Base-by-base conservation (phyloP, 192 early-diverging fungal genomes). In the Coemansia sp. region DNA sequence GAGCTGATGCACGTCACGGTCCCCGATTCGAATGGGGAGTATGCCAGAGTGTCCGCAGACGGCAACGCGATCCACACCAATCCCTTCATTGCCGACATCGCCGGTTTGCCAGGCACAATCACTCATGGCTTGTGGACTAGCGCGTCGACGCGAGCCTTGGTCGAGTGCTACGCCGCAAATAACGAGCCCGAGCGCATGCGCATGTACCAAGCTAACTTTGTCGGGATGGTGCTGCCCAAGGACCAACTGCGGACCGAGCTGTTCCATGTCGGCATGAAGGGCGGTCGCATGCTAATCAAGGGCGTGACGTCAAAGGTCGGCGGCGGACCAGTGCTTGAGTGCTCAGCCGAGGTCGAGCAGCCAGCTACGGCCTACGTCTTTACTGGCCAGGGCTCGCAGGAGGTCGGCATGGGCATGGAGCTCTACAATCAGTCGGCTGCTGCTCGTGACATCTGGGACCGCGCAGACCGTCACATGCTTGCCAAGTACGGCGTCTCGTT, bases 41-140 rank as follows among this genome's bases (percentile, higher is more conserved):
- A 95, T 77, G 92, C 94, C 35, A 77, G 84, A 41, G 85, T 89
- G 5, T 91, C 92, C 1, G 89, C 91, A 40, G 96, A 98, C 63
- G 85, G 87, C 73, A 96, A 96, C 71, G 94, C 95, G 39, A 94
- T 96, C 65, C 96, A 98, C 80, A 91, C 90, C 71, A 96, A 96
- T 83, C 90, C 90, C 42, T 96, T 94, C 84, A 90, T 98, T 85
- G 91, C 95, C 61, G 91, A 93, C 67, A 67, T 94, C 6, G 94
- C 94, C 17, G 86, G 87, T 20, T 86, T 96, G 37, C 95, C 96
- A 14, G 93, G 87, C 36, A 92, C 93, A 24, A 95, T 96, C 61
- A 94, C 94, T 14, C 96, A 98, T 73, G 95, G 96, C 32, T 91
- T 96, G 91, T 98, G 94, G 95, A 98, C 94, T 19, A 87, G 87